Percentiles rank a stretch among this genome's conserved stretches.
These are phyloP conservation scores for Colletotrichum theobromicola DNA, from an alignment of 2,329 filamentous ascomycete genomes.

Conservation along the genomic window DNA sequence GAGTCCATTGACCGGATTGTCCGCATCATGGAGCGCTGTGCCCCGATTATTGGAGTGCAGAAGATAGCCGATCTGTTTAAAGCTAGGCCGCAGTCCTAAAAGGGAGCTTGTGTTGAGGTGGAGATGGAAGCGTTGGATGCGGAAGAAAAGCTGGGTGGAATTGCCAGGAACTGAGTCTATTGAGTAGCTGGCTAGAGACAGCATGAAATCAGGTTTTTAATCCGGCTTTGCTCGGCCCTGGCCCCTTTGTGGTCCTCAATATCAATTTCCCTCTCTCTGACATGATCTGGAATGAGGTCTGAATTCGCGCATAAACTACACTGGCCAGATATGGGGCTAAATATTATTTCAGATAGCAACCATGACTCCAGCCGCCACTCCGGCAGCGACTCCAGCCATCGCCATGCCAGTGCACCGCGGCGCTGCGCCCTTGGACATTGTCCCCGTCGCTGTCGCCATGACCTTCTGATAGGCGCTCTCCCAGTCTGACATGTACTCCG, in stretches of 20 bases:
- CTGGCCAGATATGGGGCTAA: neutral
- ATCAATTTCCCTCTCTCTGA: neutral
- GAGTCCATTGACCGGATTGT: neutral
- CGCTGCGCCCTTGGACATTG: neutral
- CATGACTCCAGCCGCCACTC: slow-evolving; percentile 7
- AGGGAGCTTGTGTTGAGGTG: too few species aligned
- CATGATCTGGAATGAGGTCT: neutral
- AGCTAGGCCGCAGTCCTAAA: too few species aligned
- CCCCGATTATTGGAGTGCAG: too few species aligned
- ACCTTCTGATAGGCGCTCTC: neutral
- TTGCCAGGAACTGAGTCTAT: too few species aligned
- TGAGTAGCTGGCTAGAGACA: neutral
- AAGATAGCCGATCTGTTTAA: too few species aligned
- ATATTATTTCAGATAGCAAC: neutral
- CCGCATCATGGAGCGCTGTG: too few species aligned
- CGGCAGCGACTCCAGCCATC: slow-evolving; percentile 1
- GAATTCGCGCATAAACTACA: neutral
- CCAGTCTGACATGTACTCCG: slow-evolving; percentile 1
- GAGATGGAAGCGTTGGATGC: too few species aligned
- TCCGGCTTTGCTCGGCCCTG: neutral
- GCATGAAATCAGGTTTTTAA: neutral
- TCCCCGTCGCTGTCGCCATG: neutral
- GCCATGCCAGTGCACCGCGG: slow-evolving; percentile 8
- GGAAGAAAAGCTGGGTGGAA: too few species aligned
- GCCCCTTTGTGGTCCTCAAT: neutral